Conservation (phyloP, 2,329 filamentous ascomycete genomes). For the Fusarium succisae region DNA sequence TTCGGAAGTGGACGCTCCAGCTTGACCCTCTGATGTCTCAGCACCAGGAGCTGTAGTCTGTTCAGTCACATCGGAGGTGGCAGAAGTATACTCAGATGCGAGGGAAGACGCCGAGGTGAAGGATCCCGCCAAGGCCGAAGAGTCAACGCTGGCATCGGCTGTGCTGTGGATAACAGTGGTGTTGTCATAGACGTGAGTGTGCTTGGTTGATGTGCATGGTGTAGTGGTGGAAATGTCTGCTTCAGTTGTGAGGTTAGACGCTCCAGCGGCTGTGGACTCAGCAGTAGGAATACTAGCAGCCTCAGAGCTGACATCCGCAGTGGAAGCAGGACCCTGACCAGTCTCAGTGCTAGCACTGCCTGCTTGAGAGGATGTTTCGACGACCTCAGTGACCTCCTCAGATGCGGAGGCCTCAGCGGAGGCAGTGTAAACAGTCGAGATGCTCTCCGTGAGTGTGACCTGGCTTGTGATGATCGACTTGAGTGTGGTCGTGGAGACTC, state of each 20-base stretch:
- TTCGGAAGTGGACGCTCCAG: not conserved
- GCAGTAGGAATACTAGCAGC: not conserved
- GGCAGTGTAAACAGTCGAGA: not conserved
- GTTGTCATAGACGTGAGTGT: slow-evolving; percentile 31
- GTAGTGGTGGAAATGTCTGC: slow-evolving; percentile 11
- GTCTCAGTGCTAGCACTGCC: not conserved
- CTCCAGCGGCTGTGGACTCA: not conserved
- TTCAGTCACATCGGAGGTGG: not conserved
- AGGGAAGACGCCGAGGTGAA: slow-evolving; percentile 5
- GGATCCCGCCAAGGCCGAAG: slow-evolving; percentile 11
- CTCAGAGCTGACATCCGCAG: not conserved
- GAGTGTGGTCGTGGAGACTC: slow-evolving; percentile 11
- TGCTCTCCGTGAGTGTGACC: slow-evolving; percentile 7
- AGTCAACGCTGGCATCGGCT: not conserved
- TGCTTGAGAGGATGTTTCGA: not conserved
- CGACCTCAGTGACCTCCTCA: not conserved
- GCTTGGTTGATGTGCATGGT: slow-evolving; percentile 3
- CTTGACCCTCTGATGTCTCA: not conserved
- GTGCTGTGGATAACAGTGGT: slow-evolving; percentile 24
- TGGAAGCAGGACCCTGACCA: not conserved
- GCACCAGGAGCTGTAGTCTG: not conserved
- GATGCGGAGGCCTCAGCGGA: not conserved
- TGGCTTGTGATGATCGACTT: slow-evolving; percentile 16
- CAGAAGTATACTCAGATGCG: not conserved
- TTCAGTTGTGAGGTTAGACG: not conserved